These are phyloP conservation scores for Pulveroboletus sp. DNA, from an alignment of 768 basidiomycete genomes.

Conservation along the genomic window DNA sequence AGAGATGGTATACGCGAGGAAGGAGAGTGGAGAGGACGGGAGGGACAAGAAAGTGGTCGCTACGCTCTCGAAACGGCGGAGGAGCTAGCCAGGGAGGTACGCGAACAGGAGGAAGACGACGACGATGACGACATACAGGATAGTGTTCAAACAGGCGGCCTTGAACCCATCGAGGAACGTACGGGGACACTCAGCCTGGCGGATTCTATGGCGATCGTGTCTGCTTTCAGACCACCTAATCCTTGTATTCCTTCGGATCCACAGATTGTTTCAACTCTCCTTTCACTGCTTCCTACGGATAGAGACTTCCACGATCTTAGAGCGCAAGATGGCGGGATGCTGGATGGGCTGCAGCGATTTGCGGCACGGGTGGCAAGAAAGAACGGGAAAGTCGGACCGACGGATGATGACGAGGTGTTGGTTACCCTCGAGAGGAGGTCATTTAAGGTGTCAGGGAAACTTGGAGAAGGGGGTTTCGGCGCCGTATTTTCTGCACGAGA, in stretches of 20 bases:
- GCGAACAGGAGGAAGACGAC: slow-evolving; percentile 21
- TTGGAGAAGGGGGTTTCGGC: slow-evolving; percentile 97
- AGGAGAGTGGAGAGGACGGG: slow-evolving; percentile 13
- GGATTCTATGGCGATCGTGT: slow-evolving; percentile 57
- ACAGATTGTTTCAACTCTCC: slow-evolving; percentile 53
- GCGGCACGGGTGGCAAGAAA: slow-evolving; percentile 42
- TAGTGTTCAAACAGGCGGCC: neutral
- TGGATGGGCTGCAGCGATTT: slow-evolving; percentile 72
- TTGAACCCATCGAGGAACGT: slow-evolving; percentile 47
- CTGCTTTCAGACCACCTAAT: slow-evolving; percentile 70
- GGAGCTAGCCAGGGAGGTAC: slow-evolving; percentile 48
- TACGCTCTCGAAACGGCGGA: slow-evolving; percentile 55
- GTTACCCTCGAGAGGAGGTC: slow-evolving; percentile 58
- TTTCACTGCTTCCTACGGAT: slow-evolving; percentile 61
- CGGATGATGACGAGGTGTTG: slow-evolving; percentile 39
- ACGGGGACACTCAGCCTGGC: slow-evolving; percentile 61
- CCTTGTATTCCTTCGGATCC: slow-evolving; percentile 86
- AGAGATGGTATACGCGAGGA: slow-evolving; percentile 29
- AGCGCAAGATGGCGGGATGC: slow-evolving; percentile 47
- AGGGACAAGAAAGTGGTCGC: slow-evolving; percentile 30
- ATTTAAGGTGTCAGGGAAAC: slow-evolving; percentile 75
- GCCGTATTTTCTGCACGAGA: slow-evolving; percentile 85
- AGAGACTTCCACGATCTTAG: slow-evolving; percentile 57
- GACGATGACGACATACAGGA: slow-evolving; percentile 10
- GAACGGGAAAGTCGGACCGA: slow-evolving; percentile 31